These are phyloP conservation scores for Schwanniomyces sp. DNA, from an alignment of 805 yeast species.

Conservation along the genomic window DNA sequence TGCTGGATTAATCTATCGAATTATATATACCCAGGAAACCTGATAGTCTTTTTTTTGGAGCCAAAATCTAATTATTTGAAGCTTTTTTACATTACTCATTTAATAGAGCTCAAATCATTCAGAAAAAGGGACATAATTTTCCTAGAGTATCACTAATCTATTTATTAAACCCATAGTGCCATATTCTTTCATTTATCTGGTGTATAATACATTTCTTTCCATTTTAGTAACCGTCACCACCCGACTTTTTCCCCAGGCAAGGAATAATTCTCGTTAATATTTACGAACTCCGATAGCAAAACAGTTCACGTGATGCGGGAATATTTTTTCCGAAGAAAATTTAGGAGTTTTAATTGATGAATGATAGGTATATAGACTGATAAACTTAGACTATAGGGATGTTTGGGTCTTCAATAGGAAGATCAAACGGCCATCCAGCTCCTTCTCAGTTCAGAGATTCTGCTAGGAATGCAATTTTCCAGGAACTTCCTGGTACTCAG, in stretches of 20 bases:
- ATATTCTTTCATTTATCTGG: too few relatives aligned
- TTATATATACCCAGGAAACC: too few relatives aligned
- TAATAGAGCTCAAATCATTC: too few relatives aligned
- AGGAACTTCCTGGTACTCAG: constrained; percentile 35
- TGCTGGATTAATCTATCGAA: not conserved
- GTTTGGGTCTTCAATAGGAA: constrained; percentile 31
- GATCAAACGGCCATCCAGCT: constrained; percentile 24
- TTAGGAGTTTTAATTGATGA: not conserved
- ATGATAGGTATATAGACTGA: not conserved
- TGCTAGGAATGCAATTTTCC: constrained; percentile 45
- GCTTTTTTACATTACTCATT: too few relatives aligned
- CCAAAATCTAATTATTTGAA: too few relatives aligned
- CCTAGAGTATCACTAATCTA: too few relatives aligned
- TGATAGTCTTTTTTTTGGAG: too few relatives aligned
- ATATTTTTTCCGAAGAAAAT: not conserved
- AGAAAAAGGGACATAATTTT: too few relatives aligned
- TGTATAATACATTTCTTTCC: too few relatives aligned
- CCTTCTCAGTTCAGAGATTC: constrained; percentile 42
- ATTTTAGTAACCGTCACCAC: not conserved
- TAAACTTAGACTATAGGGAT: constrained; percentile 9
- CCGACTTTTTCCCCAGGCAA: not conserved
- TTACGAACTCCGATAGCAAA: not conserved
- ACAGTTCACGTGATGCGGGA: not conserved
- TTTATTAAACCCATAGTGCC: too few relatives aligned
- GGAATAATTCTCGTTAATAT: not conserved